phyloP scores from a whole-genome alignment of 306 rosid species.

The Boehmeria nivea region DNA sequence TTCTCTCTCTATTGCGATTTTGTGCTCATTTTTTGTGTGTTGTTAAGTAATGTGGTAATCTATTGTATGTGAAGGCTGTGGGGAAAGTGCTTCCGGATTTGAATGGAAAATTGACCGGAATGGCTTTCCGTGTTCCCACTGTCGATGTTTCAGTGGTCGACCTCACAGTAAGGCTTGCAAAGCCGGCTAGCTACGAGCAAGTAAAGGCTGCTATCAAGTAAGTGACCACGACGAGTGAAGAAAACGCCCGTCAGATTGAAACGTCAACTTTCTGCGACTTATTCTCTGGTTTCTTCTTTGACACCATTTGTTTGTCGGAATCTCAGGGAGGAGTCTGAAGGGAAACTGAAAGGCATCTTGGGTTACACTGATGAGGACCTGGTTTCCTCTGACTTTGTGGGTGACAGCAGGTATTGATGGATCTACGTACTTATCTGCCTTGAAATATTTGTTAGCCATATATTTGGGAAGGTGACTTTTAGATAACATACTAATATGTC shows the following conservation, averaged over 20 bases:
- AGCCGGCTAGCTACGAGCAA: slow-evolving; percentile 45
- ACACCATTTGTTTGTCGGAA: slow-evolving; percentile 4
- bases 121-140: slow-evolving; percentile 77
- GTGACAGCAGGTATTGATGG: slow-evolving; percentile 53
- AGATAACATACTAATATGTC: too few species aligned
- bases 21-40: not conserved
- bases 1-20: not conserved
- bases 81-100: slow-evolving; percentile 66
- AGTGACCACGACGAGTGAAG: too few species aligned
- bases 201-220: slow-evolving; percentile 71
- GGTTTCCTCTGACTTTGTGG: slow-evolving; percentile 64
- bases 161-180: slow-evolving; percentile 63
- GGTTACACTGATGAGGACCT: slow-evolving; percentile 72
- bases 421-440: not conserved
- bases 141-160: slow-evolving; percentile 81
- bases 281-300: not conserved
- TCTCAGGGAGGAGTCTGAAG: slow-evolving; percentile 69
- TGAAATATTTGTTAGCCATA: not conserved
- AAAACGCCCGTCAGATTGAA: too few species aligned
- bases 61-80: slow-evolving; percentile 40
- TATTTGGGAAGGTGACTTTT: not conserved
- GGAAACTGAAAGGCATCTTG: slow-evolving; percentile 67
- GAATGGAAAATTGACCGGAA: slow-evolving; percentile 80
- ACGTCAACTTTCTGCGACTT: not conserved
- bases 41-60: not conserved